Base-by-base conservation (phyloP, 768 basidiomycete genomes). In the Tulasnella sp. region DNA sequence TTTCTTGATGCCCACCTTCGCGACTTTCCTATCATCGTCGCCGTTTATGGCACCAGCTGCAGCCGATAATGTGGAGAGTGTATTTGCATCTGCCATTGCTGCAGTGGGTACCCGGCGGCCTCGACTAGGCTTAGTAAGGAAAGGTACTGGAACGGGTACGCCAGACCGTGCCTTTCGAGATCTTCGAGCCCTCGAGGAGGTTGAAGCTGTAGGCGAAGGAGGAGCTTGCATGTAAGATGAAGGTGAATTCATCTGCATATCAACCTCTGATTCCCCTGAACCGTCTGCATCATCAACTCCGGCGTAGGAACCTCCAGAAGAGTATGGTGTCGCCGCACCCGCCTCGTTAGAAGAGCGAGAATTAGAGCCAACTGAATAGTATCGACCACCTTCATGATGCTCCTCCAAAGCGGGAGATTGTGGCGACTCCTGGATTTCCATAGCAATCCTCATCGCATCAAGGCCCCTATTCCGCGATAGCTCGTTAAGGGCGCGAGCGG, bases 81-180 rank as follows among this genome's bases (percentile, higher is more conserved):
- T 5, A 5, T 22, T 7, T 31, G 43, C 43, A 5, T 45, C 43
- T 31, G 43, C 25, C 35, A 20, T 22, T n/a, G 25, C 31, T 15
- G 45, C 53, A 40, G 57, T 49, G 2, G 62, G 63, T 5, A 64
- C 63, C 24, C 55, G 61, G 19, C 63, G 51, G 6, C 63, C 63
- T 42, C 63, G 55, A n/a, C 56, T 57, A 41, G 60, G 58, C 57
- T 64, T 64, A 29, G 56, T 60, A 35, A 64, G 54, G 37, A 60
- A 53, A 2, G 62, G 62, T 2, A 61, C 57, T 13, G 62, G 62
- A 20, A 61, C 49, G 6, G 63, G 63, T 20, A 29, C 49, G 27
- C 37, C 49, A 20, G 22, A 41, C 32, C 39, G 37, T 16, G 9
- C 25, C 19, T 22, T 51, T 19, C 39, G 49, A 28, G 25, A 27